phyloP scores from a whole-genome alignment of 495 filamentous ascomycete genomes.

The Chaetomidium leptoderma region DNA sequence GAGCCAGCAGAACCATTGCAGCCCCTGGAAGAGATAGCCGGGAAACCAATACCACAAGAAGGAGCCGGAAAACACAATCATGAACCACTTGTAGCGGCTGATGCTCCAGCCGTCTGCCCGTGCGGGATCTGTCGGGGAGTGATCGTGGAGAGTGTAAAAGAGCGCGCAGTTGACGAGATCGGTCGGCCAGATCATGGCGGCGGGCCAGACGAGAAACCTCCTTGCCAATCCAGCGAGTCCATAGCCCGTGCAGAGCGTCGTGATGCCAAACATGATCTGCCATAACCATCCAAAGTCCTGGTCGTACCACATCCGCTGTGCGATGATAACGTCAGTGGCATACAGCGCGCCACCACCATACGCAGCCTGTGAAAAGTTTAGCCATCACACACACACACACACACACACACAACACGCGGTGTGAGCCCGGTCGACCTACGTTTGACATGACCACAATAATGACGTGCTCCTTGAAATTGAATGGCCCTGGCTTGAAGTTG shows the following conservation, averaged over 20 bases:
- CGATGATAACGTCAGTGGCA: constrained; percentile 46
- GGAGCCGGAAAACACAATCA: constrained; percentile 52
- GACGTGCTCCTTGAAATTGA: constrained; percentile 78
- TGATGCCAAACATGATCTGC: constrained; percentile 62
- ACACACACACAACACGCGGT: neutral
- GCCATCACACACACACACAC: neutral
- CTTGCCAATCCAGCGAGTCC: constrained; percentile 65
- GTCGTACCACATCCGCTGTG: constrained; percentile 37
- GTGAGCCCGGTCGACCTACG: constrained; percentile 32
- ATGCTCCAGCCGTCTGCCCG: constrained; percentile 62
- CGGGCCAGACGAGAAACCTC: constrained; percentile 61
- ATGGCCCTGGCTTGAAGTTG: constrained; percentile 64
- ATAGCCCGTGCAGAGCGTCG: constrained; percentile 69
- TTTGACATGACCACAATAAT: constrained; percentile 72
- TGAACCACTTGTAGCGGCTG: constrained; percentile 61
- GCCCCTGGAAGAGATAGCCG: constrained; percentile 54
- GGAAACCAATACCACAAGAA: constrained; percentile 57
- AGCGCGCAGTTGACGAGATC: constrained; percentile 61
- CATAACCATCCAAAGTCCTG: constrained; percentile 55
- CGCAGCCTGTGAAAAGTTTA: constrained; percentile 31
- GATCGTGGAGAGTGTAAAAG: constrained; percentile 66
- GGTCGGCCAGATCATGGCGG: constrained; percentile 71
- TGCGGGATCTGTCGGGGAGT: constrained; percentile 51
- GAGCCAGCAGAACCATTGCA: constrained; percentile 57
- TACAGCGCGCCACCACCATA: constrained; percentile 49